These are phyloP conservation scores for Reutealis trisperma DNA, from an alignment of 345 rosid species.

Conservation along the genomic window DNA sequence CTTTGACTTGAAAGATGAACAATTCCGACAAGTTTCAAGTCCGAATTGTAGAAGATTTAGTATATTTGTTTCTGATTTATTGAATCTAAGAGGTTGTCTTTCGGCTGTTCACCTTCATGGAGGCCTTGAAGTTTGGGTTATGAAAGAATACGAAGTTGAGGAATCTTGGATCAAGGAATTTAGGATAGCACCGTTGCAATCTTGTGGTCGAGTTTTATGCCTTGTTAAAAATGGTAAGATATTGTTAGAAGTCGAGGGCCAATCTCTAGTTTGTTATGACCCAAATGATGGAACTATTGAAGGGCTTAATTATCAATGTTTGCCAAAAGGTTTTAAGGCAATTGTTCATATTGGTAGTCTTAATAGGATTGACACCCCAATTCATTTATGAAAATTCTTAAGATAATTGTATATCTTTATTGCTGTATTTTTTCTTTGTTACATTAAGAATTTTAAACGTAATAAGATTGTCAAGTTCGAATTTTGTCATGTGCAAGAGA, in stretches of 20 bases:
- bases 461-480: no score
- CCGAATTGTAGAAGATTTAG: not conserved
- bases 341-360: conserved; percentile 26
- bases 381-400: not conserved
- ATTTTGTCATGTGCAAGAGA: no score
- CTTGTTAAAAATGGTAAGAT: conserved; percentile 28
- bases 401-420: no score
- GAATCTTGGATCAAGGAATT: conserved; percentile 38
- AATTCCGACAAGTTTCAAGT: conserved; percentile 17
- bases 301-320: conserved; percentile 22
- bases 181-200: conserved; percentile 1
- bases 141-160: conserved; percentile 27
- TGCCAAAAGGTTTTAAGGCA: conserved; percentile 33
- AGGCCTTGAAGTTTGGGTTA: conserved; percentile 21
- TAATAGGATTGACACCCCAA: conserved; percentile 5
- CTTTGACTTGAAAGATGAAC: conserved; percentile 31
- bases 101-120: conserved; percentile 16
- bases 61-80: not conserved
- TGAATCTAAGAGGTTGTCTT: conserved; percentile 30
- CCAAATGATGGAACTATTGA: conserved; percentile 13
- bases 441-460: no score
- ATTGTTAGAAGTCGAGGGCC: conserved; percentile 22
- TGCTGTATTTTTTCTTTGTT: no score
- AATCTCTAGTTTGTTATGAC: conserved; percentile 28
- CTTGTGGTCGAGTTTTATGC: not conserved